Evolutionary conservation across 2,329 filamentous ascomycete genomes (phyloP).

Genomic region (Neofusicoccum ribis): DNA sequence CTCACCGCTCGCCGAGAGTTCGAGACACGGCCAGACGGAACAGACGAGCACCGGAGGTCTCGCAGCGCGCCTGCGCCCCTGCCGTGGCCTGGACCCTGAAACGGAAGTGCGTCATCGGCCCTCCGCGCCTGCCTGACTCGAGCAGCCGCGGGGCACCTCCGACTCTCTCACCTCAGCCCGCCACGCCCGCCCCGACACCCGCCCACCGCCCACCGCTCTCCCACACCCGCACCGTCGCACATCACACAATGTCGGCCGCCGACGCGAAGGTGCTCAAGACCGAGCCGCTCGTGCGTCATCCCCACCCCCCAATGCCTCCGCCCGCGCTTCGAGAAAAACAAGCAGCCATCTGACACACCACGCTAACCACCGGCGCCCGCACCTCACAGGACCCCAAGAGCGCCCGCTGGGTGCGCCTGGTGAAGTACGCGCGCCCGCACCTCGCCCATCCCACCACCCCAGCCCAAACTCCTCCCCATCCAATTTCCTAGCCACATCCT

Average conservation of each 20-base stretch:
- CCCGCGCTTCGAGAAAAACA: neutral
- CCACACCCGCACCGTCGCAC: neutral
- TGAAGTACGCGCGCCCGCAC: slow-evolving; percentile 33
- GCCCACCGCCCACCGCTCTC: neutral
- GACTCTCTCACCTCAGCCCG: neutral
- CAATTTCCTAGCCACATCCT: too few relatives aligned
- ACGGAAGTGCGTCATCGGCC: slow-evolving; percentile 3
- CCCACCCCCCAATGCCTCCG: neutral
- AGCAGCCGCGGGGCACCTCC: neutral
- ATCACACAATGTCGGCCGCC: slow-evolving; percentile 24
- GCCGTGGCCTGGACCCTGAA: slow-evolving; percentile 3
- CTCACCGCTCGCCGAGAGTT: neutral
- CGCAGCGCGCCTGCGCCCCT: neutral
- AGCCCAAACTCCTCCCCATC: too few relatives aligned
- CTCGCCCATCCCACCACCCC: too few relatives aligned
- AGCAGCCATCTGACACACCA: neutral
- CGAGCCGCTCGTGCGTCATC: slow-evolving; percentile 35
- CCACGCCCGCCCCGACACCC: neutral
- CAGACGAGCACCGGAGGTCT: neutral
- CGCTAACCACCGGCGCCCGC: neutral
- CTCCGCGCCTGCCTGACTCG: neutral
- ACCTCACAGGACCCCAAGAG: slow-evolving; percentile 36
- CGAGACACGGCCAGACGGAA: slow-evolving; percentile 2
- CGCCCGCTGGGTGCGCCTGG: slow-evolving; percentile 42
- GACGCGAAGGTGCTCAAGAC: slow-evolving; percentile 37